Conservation (phyloP, 2,329 filamentous ascomycete species). For the Colletotrichum spinosum region DNA sequence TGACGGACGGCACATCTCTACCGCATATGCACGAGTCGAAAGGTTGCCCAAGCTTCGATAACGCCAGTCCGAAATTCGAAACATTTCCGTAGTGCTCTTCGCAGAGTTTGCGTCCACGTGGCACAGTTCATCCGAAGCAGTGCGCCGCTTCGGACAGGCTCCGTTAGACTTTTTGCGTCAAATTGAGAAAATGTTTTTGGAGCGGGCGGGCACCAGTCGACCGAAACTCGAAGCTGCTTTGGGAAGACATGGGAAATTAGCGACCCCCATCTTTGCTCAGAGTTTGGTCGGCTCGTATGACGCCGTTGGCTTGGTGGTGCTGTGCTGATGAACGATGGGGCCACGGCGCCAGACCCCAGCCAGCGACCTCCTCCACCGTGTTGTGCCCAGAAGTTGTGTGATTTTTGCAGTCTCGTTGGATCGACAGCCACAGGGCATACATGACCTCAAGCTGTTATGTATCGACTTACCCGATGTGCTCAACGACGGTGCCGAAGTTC, state of each 20-base stretch:
- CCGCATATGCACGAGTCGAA: slow-evolving; percentile 18
- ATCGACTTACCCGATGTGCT: too few species aligned
- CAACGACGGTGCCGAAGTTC: too few species aligned
- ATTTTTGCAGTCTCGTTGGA: too few species aligned
- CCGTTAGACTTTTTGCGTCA: neutral
- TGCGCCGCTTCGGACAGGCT: too few species aligned
- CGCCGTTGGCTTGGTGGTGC: slow-evolving; percentile 12
- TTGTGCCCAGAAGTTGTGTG: neutral
- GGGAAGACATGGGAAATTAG: slow-evolving; percentile 30
- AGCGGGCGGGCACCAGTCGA: slow-evolving; percentile 9
- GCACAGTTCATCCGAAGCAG: neutral
- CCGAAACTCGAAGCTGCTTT: slow-evolving; percentile 25
- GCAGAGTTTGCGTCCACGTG: slow-evolving; percentile 8
- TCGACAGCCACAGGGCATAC: too few species aligned
- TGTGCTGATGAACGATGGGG: slow-evolving; percentile 23
- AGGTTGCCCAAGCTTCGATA: slow-evolving; percentile 15
- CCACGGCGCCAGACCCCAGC: neutral
- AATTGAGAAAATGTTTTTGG: slow-evolving; percentile 1
- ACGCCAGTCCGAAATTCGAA: neutral
- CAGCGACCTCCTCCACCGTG: slow-evolving; percentile 16
- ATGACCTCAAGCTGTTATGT: too few species aligned
- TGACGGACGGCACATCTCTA: neutral
- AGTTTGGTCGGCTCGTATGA: slow-evolving; percentile 18
- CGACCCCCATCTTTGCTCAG: slow-evolving; percentile 23
- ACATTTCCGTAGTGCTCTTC: neutral